These are phyloP conservation scores for Corrigiola litoralis DNA, from an alignment of 179 eudicot genomes.

Conservation along the genomic window DNA sequence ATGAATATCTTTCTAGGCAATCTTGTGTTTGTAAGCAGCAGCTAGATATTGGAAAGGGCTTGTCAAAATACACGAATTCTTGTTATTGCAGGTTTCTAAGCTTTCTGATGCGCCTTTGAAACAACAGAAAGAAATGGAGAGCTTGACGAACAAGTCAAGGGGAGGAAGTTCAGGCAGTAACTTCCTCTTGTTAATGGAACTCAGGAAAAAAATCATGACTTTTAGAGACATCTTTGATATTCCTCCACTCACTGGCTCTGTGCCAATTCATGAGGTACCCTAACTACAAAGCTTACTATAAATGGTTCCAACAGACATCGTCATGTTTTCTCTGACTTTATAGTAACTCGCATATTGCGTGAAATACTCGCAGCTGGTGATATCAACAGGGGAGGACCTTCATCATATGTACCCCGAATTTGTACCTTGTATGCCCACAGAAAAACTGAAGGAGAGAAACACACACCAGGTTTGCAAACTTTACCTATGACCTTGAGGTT, in stretches of 20 bases:
- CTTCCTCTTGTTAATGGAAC: slow-evolving; percentile 50
- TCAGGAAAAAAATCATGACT: slow-evolving; percentile 57
- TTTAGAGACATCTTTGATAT: slow-evolving; percentile 82
- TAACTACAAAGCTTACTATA: background rate
- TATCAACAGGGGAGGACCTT: slow-evolving; percentile 69
- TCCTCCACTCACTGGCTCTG: slow-evolving; percentile 63
- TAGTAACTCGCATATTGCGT: background rate
- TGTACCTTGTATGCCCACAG: slow-evolving; percentile 36
- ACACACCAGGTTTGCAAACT: slow-evolving; percentile 50
- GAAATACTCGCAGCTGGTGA: slow-evolving; percentile 75
- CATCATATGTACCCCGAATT: slow-evolving; percentile 69
- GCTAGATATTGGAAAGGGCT: background rate
- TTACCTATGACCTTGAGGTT: background rate
- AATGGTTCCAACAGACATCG: background rate
- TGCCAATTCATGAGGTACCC: slow-evolving; percentile 64
- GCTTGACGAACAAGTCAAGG: slow-evolving; percentile 27
- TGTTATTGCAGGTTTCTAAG: slow-evolving; percentile 18
- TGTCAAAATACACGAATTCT: background rate
- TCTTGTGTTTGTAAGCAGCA: too few species aligned
- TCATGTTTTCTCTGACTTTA: background rate
- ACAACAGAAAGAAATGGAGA: slow-evolving; percentile 24
- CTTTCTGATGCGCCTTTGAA: slow-evolving; percentile 19
- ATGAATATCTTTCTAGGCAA: too few species aligned
- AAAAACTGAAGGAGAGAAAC: slow-evolving; percentile 52
- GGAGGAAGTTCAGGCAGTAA: slow-evolving; percentile 29